phyloP scores from a whole-genome alignment of 805 yeast species.

The Kodamaea laetipori region DNA sequence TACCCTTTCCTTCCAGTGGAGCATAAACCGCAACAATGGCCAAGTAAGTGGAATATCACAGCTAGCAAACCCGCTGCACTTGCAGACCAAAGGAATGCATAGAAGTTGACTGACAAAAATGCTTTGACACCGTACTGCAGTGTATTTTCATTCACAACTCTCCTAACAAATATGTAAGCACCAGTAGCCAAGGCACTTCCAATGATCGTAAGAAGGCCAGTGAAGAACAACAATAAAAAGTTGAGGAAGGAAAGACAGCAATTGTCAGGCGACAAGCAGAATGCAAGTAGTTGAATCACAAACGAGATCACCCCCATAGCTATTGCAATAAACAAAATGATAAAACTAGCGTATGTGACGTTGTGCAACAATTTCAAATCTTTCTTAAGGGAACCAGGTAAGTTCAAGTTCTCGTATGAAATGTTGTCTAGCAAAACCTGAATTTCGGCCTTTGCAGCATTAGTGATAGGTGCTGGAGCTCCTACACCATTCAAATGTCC shows the following conservation, averaged over 20 bases:
- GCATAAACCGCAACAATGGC: conserved; percentile 45
- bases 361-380: conserved; percentile 47
- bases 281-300: conserved; percentile 49
- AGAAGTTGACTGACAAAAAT: conserved; percentile 49
- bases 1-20: conserved; percentile 31
- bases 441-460: conserved; percentile 21
- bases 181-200: conserved; percentile 66
- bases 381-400: conserved; percentile 58
- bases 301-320: conserved; percentile 45
- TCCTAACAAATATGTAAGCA: conserved; percentile 48
- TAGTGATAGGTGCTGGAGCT: conserved; percentile 18
- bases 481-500: conserved; percentile 27
- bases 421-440: conserved; percentile 24
- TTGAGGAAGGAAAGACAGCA: conserved; percentile 49
- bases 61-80: conserved; percentile 42
- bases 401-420: conserved; percentile 34
- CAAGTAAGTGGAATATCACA: conserved; percentile 36
- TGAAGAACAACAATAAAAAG: conserved; percentile 44
- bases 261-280: conserved; percentile 44
- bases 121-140: conserved; percentile 57
- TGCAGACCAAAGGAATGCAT: conserved; percentile 67
- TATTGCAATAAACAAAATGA: conserved; percentile 28
- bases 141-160: conserved; percentile 51
- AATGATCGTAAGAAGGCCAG: conserved; percentile 46
- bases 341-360: conserved; percentile 60